A percentile compares a stretch with the other conserved stretches of the same genome.
Evolutionary conservation across 495 filamentous ascomycete genomes (phyloP).

Genomic region (Thozetella sp.): DNA sequence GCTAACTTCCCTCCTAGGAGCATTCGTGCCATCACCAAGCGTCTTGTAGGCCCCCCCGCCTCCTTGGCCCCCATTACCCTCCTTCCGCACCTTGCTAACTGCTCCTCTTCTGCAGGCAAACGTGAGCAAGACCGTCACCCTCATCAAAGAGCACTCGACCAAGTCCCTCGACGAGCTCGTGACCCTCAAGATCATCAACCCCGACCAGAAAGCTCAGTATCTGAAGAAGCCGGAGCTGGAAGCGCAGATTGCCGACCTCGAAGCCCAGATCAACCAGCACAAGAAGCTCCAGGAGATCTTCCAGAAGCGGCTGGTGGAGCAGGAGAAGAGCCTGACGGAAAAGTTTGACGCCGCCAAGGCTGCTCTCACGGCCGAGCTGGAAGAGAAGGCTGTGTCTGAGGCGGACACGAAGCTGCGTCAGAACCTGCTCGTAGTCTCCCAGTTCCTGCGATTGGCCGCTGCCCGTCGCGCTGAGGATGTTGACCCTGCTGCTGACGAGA

Average conservation of each 20-base stretch:
- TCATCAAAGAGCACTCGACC: constrained; percentile 75
- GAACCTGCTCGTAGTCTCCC: constrained; percentile 67
- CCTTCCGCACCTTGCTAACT: constrained; percentile 16
- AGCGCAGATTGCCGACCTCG: constrained; percentile 69
- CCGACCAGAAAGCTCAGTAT: constrained; percentile 86
- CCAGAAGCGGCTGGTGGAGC: constrained; percentile 64
- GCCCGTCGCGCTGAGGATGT: constrained; percentile 67
- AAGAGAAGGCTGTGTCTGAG: constrained; percentile 59
- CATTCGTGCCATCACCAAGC: constrained; percentile 86
- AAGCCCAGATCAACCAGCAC: constrained; percentile 83
- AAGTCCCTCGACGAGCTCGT: constrained; percentile 86
- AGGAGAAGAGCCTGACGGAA: constrained; percentile 70
- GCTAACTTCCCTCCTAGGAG: constrained; percentile 55
- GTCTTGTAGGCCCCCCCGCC: constrained; percentile 64
- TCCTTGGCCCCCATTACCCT: background rate
- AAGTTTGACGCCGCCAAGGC: constrained; percentile 72
- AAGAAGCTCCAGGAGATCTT: constrained; percentile 82
- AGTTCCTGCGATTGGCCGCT: constrained; percentile 80
- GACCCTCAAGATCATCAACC: constrained; percentile 80
- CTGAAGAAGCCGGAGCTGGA: constrained; percentile 89
- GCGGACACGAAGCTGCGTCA: constrained; percentile 51
- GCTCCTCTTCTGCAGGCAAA: constrained; percentile 58
- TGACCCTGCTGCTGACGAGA: constrained; percentile 67
- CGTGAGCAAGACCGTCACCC: constrained; percentile 74
- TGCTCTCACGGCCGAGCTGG: constrained; percentile 55